Base-by-base conservation (phyloP, 2,329 filamentous ascomycete genomes). In the Neofusicoccum ribis region DNA sequence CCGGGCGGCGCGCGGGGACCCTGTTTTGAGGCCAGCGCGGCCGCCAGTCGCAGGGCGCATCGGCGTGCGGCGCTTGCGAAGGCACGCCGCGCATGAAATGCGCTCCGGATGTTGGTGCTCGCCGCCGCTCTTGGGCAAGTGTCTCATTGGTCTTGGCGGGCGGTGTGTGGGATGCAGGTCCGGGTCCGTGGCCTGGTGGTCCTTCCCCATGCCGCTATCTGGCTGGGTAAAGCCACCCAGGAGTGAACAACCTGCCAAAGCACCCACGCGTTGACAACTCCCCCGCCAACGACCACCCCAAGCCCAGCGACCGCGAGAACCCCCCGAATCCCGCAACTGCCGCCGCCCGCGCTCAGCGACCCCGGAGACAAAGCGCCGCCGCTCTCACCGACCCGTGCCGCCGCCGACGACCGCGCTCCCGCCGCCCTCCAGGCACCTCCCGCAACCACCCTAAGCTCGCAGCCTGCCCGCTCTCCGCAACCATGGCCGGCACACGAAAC, bases 401-500 rank as follows among this genome's bases (percentile, higher is more conserved):
- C 36, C 52, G 11, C 9, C 58, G 43, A 59, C 61, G 20, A 69
- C 61, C 34, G 69, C 71, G 69, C 69, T 63, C 66, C 70, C 50
- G 68, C 69, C 67, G 64, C 65, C 66, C 68, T 54, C 65, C 47
- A 59, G 54, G 61, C 62, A 52, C 37, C 64, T 60, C 49, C 62
- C 46, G 67, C 56, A 37, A 20, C 43, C 27, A 37, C 43, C 67
- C 27, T 47, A 62, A 47, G 68, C 58, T 54, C 62, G 41, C 47
- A 17, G 39, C 50, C 20, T 50, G 37, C 59, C n/a, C 46, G 41
- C 67, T 64, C 63, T 47, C 43, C 52, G 44, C 66, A 60, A 78
- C 69, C 70, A 99, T 99, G 95, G 93, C 95, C 75, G 92, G 91
- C 80, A 96, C 94, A 85, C 89, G 95, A 81, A 99, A 99, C 85